Conservation (phyloP, 106 monocot species). For the Acorus gramineus region DNA sequence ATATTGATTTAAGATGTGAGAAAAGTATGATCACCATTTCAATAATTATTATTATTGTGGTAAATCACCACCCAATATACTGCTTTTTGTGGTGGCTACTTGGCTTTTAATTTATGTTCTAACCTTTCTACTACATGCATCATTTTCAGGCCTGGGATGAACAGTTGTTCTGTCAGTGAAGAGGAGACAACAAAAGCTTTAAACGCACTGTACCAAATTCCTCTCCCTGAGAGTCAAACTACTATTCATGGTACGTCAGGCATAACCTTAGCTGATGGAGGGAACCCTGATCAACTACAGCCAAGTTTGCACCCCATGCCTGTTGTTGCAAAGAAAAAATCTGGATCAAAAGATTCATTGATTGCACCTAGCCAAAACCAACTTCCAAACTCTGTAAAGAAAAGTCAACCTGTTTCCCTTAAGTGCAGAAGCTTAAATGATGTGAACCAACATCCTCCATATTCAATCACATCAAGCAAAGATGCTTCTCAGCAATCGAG, state of each 20-base stretch:
- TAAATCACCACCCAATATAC: no score
- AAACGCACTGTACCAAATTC: slow-evolving; percentile 36
- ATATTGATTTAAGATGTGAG: no score
- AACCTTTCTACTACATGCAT: no score
- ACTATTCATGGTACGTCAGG: slow-evolving; percentile 15
- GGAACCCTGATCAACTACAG: slow-evolving; percentile 7
- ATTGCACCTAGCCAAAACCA: slow-evolving; percentile 8
- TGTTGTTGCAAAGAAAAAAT: slow-evolving; percentile 33
- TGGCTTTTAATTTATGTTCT: no score
- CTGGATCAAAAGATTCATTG: slow-evolving; percentile 17
- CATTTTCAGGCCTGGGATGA: slow-evolving; percentile 46
- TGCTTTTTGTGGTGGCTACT: no score
- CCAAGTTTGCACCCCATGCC: slow-evolving; percentile 5
- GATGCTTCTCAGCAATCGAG: slow-evolving; percentile 6
- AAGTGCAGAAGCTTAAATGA: slow-evolving; percentile 29
- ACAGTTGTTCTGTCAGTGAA: slow-evolving; percentile 58
- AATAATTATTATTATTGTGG: no score
- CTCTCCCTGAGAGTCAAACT: slow-evolving; percentile 19
- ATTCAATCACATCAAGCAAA: slow-evolving; percentile 24
- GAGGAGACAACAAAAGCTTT: slow-evolving; percentile 66
- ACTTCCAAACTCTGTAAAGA: slow-evolving; percentile 17
- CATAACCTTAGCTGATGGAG: background rate
- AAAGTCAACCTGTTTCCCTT: slow-evolving; percentile 10
- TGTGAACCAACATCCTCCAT: slow-evolving; percentile 17
- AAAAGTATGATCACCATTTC: no score